A percentile compares a stretch with the other conserved stretches of the same genome.
Conservation (phyloP, 202 grass and related monocot genomes). For the Musa balbisiana region DNA sequence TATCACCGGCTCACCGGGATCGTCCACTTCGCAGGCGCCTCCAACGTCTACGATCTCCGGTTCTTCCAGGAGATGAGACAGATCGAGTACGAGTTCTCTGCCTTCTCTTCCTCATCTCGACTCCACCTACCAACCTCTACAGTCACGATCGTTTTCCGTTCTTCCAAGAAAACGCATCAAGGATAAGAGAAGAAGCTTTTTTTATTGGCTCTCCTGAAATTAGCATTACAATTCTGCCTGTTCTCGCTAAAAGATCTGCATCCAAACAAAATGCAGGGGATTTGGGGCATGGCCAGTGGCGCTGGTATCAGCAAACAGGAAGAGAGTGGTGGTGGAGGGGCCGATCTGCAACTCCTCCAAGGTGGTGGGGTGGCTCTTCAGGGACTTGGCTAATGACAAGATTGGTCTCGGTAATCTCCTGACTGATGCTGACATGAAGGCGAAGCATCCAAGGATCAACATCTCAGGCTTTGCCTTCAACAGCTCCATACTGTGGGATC, state of each 20-base stretch:
- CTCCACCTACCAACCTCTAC: neutral
- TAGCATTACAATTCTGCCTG: neutral
- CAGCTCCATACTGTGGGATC: constrained; percentile 62
- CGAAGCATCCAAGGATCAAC: constrained; percentile 23
- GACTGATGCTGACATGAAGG: constrained; percentile 1
- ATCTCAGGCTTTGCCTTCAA: constrained; percentile 43
- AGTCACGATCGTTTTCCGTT: too few species aligned
- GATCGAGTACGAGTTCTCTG: constrained; percentile 31
- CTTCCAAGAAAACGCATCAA: too few species aligned
- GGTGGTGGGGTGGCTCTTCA: constrained; percentile 40
- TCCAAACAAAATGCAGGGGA: constrained; percentile 33
- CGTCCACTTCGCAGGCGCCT: constrained; percentile 45
- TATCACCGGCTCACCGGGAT: constrained; percentile 48
- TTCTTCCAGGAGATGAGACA: constrained; percentile 59
- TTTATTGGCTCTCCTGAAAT: neutral
- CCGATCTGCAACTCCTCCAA: constrained; percentile 41
- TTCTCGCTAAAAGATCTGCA: neutral
- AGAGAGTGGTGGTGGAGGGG: constrained; percentile 37
- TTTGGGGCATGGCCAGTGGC: constrained; percentile 42
- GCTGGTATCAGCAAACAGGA: constrained; percentile 28
- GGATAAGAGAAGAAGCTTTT: neutral
- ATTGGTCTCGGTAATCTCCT: neutral
- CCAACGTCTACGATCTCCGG: constrained; percentile 41
- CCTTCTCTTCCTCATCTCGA: neutral
- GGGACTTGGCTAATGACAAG: constrained; percentile 24